A percentile compares a stretch with the other conserved stretches of the same genome.
phyloP scores from a whole-genome alignment of 2,329 filamentous ascomycete species.

The Microdochium trichocladiopsis region DNA sequence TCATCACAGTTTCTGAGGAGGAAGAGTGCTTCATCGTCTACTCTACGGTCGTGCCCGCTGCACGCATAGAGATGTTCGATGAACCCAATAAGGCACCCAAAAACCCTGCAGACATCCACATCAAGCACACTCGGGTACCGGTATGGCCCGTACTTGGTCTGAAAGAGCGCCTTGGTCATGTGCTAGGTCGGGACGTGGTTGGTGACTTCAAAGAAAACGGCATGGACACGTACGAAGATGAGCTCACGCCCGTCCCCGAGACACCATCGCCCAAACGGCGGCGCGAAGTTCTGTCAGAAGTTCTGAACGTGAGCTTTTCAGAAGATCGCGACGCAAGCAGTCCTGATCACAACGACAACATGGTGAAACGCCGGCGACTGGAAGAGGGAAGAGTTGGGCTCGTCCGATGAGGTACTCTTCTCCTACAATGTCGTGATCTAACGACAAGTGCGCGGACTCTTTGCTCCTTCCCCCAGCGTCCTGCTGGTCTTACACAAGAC shows the following conservation, averaged over 20 bases:
- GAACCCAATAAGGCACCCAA: conserved; percentile 32
- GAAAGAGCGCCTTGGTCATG: conserved; percentile 45
- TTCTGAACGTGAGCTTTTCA: conserved; percentile 21
- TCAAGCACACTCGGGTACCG: conserved; percentile 40
- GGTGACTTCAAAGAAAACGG: conserved; percentile 31
- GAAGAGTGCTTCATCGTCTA: conserved; percentile 46
- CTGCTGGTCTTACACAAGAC: background rate
- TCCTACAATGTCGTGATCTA: background rate
- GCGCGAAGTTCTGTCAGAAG: conserved; percentile 16
- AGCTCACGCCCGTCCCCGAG: conserved; percentile 10
- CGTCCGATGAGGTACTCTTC: conserved; percentile 11
- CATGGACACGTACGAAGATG: conserved; percentile 39
- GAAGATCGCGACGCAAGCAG: conserved; percentile 16
- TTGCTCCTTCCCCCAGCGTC: background rate
- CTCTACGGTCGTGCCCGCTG: conserved; percentile 37
- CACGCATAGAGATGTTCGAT: conserved; percentile 43
- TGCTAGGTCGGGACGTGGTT: conserved; percentile 42
- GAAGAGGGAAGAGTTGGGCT: conserved; percentile 18
- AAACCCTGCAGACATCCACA: conserved; percentile 28
- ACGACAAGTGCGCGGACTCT: background rate
- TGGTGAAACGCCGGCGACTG: conserved; percentile 16
- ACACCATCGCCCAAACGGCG: conserved; percentile 12
- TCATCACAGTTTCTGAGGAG: conserved; percentile 40
- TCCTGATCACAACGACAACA: conserved; percentile 3
- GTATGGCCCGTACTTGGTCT: conserved; percentile 49